Evolutionary conservation across 2,329 filamentous ascomycete genomes (phyloP).

Genomic region (Fusarium buharicum): DNA sequence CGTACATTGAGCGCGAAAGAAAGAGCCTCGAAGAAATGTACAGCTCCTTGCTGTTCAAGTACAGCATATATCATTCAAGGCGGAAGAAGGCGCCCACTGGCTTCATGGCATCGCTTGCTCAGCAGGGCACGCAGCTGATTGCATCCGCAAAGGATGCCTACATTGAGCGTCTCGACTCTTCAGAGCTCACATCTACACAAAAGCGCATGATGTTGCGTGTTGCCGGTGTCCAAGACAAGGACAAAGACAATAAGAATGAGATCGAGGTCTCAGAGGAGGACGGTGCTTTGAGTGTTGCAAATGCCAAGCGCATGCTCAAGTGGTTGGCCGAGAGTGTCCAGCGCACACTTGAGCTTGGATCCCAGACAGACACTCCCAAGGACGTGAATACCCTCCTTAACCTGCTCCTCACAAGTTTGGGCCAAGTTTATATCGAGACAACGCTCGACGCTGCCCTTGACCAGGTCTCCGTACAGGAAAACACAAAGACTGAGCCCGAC

Average conservation of each 20-base stretch:
- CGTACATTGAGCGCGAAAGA: constrained; percentile 76
- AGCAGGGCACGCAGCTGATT: constrained; percentile 88
- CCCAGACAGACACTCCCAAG: constrained; percentile 88
- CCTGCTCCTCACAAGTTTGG: constrained; percentile 86
- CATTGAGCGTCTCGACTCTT: constrained; percentile 86
- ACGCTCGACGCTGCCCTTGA: constrained; percentile 77
- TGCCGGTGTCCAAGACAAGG: constrained; percentile 81
- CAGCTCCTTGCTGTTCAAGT: constrained; percentile 94
- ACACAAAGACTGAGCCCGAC: constrained; percentile 84
- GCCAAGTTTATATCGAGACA: constrained; percentile 79
- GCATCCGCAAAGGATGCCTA: constrained; percentile 91
- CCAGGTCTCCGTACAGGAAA: constrained; percentile 79
- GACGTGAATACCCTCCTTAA: constrained; percentile 88
- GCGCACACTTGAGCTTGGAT: constrained; percentile 88
- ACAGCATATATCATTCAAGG: constrained; percentile 90
- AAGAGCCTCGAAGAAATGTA: constrained; percentile 82
- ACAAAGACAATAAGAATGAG: constrained; percentile 80
- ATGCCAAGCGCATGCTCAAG: constrained; percentile 96
- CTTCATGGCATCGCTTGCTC: constrained; percentile 91
- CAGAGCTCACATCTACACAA: constrained; percentile 87
- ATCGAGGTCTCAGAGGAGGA: constrained; percentile 93
- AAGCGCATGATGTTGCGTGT: constrained; percentile 91
- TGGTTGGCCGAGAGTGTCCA: constrained; percentile 97
- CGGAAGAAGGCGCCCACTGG: constrained; percentile 89
- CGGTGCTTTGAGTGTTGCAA: constrained; percentile 81